Percentiles rank a stretch among this genome's conserved stretches.
Conservation (phyloP, 2,329 filamentous ascomycete genomes). For the Trichoderma asperellum region DNA sequence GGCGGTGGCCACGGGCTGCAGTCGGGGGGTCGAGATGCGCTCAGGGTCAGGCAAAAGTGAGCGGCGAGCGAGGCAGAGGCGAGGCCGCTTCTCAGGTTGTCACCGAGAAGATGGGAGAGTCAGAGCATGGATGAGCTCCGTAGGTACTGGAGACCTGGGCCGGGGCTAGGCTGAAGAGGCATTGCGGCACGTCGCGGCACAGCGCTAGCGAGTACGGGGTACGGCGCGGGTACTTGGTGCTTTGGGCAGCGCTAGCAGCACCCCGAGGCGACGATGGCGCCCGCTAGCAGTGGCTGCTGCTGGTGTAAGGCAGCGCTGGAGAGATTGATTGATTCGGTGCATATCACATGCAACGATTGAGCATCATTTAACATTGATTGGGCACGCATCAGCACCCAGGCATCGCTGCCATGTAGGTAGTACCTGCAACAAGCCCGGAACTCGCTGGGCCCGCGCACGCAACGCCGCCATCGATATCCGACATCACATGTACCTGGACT, state of each 20-base stretch:
- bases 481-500: not conserved
- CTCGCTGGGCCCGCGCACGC: not conserved
- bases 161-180: not conserved
- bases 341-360: not conserved
- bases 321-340: not conserved
- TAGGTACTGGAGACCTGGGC: not conserved
- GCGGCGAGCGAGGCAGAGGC: not conserved
- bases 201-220: slow-evolving; percentile 8
- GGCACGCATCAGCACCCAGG: not conserved
- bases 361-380: not conserved
- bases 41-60: slow-evolving; percentile 19
- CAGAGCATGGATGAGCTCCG: not conserved
- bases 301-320: not conserved
- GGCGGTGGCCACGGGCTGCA: not conserved
- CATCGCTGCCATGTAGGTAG: no score
- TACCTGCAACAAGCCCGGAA: no score
- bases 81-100: slow-evolving; percentile 15
- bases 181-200: not conserved
- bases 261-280: not conserved
- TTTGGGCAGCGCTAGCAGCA: not conserved
- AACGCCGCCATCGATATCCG: not conserved
- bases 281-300: not conserved
- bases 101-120: not conserved
- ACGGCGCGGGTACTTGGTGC: slow-evolving; percentile 9
- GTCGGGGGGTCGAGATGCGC: slow-evolving; percentile 19